These are phyloP conservation scores for Ceriops tagal DNA, from an alignment of 345 rosid genomes.

Conservation along the genomic window DNA sequence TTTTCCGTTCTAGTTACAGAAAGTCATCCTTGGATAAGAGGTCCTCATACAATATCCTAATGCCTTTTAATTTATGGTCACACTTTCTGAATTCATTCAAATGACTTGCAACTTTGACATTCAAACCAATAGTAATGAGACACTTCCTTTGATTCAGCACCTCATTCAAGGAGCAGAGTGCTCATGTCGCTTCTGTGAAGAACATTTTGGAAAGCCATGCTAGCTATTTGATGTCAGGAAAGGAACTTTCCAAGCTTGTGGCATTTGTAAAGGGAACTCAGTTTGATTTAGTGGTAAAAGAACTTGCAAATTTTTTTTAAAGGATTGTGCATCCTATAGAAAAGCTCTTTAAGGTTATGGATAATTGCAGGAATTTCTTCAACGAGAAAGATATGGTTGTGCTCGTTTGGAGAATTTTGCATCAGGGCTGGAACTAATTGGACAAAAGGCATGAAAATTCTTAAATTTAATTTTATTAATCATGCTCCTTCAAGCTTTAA, in stretches of 20 bases:
- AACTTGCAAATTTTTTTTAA: slow-evolving; percentile 5
- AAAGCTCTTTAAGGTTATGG: slow-evolving; percentile 5
- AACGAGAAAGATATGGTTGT: slow-evolving; percentile 77
- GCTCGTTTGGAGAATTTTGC: slow-evolving; percentile 93
- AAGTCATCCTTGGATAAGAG: slow-evolving; percentile 72
- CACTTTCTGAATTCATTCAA: slow-evolving; percentile 11
- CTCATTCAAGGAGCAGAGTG: slow-evolving; percentile 82
- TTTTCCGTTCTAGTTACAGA: slow-evolving; percentile 70
- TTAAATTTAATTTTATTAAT: neutral
- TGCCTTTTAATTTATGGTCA: neutral
- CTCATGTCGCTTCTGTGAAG: slow-evolving; percentile 85
- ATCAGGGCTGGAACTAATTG: slow-evolving; percentile 83
- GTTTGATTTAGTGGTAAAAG: slow-evolving; percentile 91
- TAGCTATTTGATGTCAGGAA: slow-evolving; percentile 91
- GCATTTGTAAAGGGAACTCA: slow-evolving; percentile 99
- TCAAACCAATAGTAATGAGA: slow-evolving; percentile 4
- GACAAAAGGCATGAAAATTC: slow-evolving; percentile 58
- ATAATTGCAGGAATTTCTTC: slow-evolving; percentile 80
- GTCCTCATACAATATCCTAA: slow-evolving; percentile 27
- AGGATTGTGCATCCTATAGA: slow-evolving; percentile 7
- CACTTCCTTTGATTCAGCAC: slow-evolving; percentile 40
- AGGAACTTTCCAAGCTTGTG: slow-evolving; percentile 97
- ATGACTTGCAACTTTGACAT: slow-evolving; percentile 1
- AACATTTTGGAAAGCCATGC: slow-evolving; percentile 93
- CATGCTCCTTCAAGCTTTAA: neutral